Percentiles rank a stretch among this genome's conserved stretches.
These are phyloP conservation scores for Fraxinus platypoda DNA, from an alignment of 305 asterid species.

Conservation along the genomic window DNA sequence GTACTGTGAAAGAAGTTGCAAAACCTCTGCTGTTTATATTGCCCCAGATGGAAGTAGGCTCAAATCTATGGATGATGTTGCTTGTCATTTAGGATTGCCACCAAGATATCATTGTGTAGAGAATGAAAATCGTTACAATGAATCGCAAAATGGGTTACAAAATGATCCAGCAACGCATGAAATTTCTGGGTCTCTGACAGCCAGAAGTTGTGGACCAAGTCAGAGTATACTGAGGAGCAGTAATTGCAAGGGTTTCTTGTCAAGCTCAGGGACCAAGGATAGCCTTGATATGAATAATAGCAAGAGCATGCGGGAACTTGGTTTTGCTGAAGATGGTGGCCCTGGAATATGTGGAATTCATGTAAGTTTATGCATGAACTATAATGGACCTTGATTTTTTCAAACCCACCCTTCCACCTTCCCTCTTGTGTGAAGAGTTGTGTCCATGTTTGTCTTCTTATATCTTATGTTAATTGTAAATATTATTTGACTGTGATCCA, in stretches of 20 bases:
- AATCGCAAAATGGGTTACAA: slow-evolving; percentile 36
- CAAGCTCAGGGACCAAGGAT: slow-evolving; percentile 31
- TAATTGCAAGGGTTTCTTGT: slow-evolving; percentile 35
- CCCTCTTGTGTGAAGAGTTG: neutral
- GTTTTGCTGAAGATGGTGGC: slow-evolving; percentile 5
- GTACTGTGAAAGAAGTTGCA: slow-evolving; percentile 47
- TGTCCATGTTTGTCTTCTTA: slow-evolving; percentile 9
- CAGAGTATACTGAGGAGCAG: slow-evolving; percentile 38
- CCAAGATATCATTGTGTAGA: slow-evolving; percentile 33
- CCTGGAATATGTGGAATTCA: slow-evolving; percentile 22
- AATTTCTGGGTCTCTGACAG: slow-evolving; percentile 31
- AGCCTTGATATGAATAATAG: slow-evolving; percentile 13
- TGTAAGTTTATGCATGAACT: slow-evolving; percentile 35
- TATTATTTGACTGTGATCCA: slow-evolving; percentile 33
- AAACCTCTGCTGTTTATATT: slow-evolving; percentile 64
- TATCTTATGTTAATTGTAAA: slow-evolving; percentile 14
- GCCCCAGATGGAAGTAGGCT: slow-evolving; percentile 77
- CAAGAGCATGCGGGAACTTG: neutral
- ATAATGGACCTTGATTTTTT: neutral
- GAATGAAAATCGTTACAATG: slow-evolving; percentile 41
- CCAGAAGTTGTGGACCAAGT: slow-evolving; percentile 42
- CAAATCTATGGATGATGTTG: slow-evolving; percentile 79
- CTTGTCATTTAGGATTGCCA: slow-evolving; percentile 62
- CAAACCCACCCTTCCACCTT: neutral
- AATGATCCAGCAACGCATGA: slow-evolving; percentile 39